These are phyloP conservation scores for Hypsizygus ulmarius DNA, from an alignment of 1,284 basidiomycete genomes.

Conservation along the genomic window DNA sequence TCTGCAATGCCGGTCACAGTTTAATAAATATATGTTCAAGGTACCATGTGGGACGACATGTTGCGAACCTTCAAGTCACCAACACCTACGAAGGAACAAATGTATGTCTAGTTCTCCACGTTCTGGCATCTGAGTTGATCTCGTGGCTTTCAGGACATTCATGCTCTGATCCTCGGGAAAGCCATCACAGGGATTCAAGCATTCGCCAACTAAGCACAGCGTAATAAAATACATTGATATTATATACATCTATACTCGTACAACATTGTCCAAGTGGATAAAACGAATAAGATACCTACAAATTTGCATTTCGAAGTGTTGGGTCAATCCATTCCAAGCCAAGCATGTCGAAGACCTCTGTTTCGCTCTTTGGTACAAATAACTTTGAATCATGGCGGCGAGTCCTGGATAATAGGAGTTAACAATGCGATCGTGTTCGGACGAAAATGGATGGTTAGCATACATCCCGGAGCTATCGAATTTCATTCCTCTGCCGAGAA, in stretches of 20 bases:
- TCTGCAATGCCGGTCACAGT: background rate
- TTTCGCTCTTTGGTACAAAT: slow-evolving; percentile 59
- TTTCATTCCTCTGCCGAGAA: slow-evolving; percentile 56
- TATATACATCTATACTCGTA: background rate
- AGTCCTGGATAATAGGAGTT: slow-evolving; percentile 41
- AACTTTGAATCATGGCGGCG: slow-evolving; percentile 60
- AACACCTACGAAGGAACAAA: slow-evolving; percentile 88
- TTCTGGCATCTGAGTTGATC: slow-evolving; percentile 1
- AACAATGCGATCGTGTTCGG: slow-evolving; percentile 2
- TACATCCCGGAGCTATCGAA: slow-evolving; percentile 80
- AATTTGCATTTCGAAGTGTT: slow-evolving; percentile 64
- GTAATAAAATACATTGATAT: background rate
- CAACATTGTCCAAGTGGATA: background rate
- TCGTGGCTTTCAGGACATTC: slow-evolving; percentile 60
- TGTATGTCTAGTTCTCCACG: slow-evolving; percentile 31
- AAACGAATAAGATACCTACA: slow-evolving; percentile 27
- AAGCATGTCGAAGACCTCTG: slow-evolving; percentile 67
- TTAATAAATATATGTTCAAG: slow-evolving; percentile 32
- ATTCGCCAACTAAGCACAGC: slow-evolving; percentile 54
- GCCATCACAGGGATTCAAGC: slow-evolving; percentile 86
- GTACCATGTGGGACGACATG: slow-evolving; percentile 89
- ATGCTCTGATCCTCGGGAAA: slow-evolving; percentile 87
- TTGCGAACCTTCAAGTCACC: slow-evolving; percentile 87
- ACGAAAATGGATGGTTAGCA: slow-evolving; percentile 25
- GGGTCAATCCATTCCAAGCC: slow-evolving; percentile 71